Percentiles rank a stretch among this genome's conserved stretches.
Evolutionary conservation across 495 filamentous ascomycete genomes (phyloP).

Genomic region (Pyrenula aspistea): DNA sequence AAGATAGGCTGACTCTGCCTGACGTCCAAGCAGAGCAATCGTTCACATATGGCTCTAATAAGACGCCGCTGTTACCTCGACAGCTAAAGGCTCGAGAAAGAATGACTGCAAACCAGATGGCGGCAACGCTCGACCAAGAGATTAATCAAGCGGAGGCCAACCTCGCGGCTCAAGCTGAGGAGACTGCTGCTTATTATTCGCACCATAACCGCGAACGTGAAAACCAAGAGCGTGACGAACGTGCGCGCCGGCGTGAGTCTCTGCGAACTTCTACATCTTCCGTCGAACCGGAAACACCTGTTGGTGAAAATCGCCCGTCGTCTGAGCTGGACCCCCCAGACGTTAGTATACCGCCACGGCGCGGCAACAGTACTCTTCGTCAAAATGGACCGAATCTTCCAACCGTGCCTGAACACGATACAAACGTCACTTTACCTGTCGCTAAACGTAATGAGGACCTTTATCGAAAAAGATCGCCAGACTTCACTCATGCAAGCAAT

Average conservation of each 20-base stretch:
- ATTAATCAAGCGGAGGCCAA: neutral
- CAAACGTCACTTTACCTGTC: neutral
- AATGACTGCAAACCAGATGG: neutral
- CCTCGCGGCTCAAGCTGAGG: neutral
- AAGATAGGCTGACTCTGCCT: neutral
- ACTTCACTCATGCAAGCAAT: neutral
- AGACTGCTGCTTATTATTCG: neutral
- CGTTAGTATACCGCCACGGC: neutral
- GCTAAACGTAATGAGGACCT: too few relatives aligned
- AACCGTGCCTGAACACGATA: neutral
- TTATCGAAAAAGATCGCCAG: too few relatives aligned
- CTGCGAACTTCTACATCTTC: neutral
- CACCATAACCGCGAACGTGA: neutral
- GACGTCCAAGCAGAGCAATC: constrained; percentile 1
- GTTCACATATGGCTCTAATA: neutral
- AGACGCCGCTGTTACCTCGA: neutral
- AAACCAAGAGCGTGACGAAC: neutral
- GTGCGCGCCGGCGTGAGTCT: neutral
- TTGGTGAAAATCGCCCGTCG: neutral
- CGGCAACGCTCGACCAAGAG: neutral
- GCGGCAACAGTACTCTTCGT: neutral
- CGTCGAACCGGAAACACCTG: neutral
- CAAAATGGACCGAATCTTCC: neutral
- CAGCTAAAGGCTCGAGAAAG: neutral
- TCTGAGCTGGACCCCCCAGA: neutral